These are phyloP conservation scores for Moringa oleifera DNA, from an alignment of 345 rosid genomes.

Conservation along the genomic window DNA sequence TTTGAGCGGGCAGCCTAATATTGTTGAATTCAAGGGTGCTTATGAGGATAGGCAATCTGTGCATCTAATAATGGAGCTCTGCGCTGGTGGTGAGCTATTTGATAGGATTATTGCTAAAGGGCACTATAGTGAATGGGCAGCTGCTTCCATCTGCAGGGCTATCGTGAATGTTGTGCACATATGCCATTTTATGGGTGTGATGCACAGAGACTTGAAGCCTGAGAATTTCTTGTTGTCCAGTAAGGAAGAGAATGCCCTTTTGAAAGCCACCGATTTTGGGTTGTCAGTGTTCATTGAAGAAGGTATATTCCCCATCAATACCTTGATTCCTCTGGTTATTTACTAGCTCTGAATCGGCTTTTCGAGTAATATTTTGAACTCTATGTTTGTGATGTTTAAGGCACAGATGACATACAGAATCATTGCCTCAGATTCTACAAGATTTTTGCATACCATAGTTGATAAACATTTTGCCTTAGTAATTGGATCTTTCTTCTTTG, in stretches of 20 bases:
- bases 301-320: conserved; percentile 20
- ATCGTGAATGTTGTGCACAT: conserved; percentile 75
- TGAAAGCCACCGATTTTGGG: conserved; percentile 88
- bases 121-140: conserved; percentile 75
- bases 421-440: not conserved
- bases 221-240: conserved; percentile 84
- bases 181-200: conserved; percentile 88
- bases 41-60: conserved; percentile 82
- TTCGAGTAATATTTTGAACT: too few species aligned
- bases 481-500: not conserved
- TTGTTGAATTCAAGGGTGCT: conserved; percentile 83
- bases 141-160: conserved; percentile 59
- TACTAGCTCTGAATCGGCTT: too few species aligned
- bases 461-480: too few species aligned
- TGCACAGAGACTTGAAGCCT: conserved; percentile 90
- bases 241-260: conserved; percentile 50
- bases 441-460: not conserved
- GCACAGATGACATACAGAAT: not conserved
- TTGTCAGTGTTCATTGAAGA: conserved; percentile 60
- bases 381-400: not conserved
- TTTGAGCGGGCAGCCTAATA: conserved; percentile 86
- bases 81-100: conserved; percentile 91
- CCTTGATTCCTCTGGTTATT: too few species aligned
- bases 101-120: conserved; percentile 76
- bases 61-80: conserved; percentile 85